Evolutionary conservation across 768 basidiomycete species (phyloP).

Genomic region (Lentinula sp.): DNA sequence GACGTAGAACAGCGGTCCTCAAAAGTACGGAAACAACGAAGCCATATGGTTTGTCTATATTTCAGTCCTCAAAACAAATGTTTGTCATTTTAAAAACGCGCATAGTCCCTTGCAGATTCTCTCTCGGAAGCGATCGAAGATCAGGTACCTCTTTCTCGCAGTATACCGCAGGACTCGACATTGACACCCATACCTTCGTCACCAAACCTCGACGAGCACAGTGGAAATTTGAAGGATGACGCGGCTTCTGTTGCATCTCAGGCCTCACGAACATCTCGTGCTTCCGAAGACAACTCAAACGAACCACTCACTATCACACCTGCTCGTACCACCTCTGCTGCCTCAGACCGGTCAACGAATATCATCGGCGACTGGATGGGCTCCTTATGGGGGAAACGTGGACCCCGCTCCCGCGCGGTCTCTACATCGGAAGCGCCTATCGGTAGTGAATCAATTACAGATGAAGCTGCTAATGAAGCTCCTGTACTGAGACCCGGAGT

Average conservation of each 20-base stretch:
- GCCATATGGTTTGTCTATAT: conserved; percentile 42
- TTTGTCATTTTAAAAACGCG: not conserved
- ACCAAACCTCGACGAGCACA: conserved; percentile 10
- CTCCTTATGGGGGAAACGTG: conserved; percentile 59
- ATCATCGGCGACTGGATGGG: conserved; percentile 71
- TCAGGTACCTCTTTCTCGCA: conserved; percentile 31
- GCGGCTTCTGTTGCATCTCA: not conserved
- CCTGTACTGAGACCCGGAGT: not conserved
- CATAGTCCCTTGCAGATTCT: conserved; percentile 48
- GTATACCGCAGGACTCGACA: conserved; percentile 21
- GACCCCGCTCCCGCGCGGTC: conserved; percentile 13
- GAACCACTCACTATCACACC: not conserved
- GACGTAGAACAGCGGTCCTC: not conserved
- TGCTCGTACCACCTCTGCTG: not conserved
- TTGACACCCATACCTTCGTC: conserved; percentile 27
- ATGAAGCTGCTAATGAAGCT: not conserved
- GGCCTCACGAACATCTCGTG: not conserved
- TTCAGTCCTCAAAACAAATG: not conserved
- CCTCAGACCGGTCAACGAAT: conserved; percentile 12
- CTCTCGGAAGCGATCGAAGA: conserved; percentile 51
- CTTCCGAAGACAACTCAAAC: not conserved
- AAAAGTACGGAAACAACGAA: conserved; percentile 49
- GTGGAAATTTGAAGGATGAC: not conserved
- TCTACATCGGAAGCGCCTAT: not conserved
- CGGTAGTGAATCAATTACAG: not conserved